Base-by-base conservation (phyloP, 148 eudicot species). In the Fagopyrum tataricum region DNA sequence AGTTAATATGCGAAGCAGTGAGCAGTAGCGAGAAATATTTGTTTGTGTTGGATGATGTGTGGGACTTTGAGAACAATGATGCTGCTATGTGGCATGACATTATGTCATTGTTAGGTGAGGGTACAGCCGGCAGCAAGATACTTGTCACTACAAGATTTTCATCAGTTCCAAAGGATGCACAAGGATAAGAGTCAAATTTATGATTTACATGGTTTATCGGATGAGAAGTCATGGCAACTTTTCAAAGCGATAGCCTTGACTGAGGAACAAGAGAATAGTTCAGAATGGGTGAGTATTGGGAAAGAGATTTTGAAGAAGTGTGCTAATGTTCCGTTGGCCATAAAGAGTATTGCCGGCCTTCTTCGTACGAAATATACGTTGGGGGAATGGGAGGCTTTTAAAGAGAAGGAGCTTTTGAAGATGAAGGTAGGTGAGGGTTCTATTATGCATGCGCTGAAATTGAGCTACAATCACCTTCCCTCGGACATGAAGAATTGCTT, bases 181-280 rank as follows among this genome's bases (percentile, higher is more conserved):
- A 62, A 31, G 13, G 26, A 42, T 51, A 61, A 43, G 9, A 9
- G 23, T 18, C 31, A 69, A 0, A 21, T 44, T 18, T 10, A 42
- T 43, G 2, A 0, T 5, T 75, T 85, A 73, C 4, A 52, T 2
- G 78, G 79, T 7, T 73, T 85, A 15, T 72, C 78, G 10, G 79
- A 74, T 9, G 74, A 72, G 1, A 74, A 76, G 64, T 74, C 82
- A n/a, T 78, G 82, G 79, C 24, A 62, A 9, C 72, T 69, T 6
- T 69, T 69, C 12, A 42, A 44, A 44, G n/a, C 6, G 10, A 42
- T 69, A 43, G 72, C 37, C 1, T 69, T 17, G 18, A 44, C 26
- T 1, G 14, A 41, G 48, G 67, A 47, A 2, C 49, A 69, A 62
- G 18, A 43, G 51, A 11, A 42, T 10, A 18, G 9, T 7, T 37